phyloP scores from a whole-genome alignment of 805 yeast genomes.

The Pichia paraexigua region DNA sequence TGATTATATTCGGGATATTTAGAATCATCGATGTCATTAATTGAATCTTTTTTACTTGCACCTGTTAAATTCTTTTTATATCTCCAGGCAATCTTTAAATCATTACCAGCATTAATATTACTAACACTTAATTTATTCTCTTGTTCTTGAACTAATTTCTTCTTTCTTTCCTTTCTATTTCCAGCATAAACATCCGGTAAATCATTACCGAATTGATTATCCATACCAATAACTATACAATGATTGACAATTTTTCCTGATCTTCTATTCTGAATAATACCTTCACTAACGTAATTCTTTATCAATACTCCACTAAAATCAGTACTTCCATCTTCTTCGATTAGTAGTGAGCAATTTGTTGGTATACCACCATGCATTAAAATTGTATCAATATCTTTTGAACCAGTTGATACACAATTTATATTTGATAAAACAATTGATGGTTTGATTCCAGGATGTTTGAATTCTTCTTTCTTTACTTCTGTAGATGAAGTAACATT shows the following conservation, averaged over 20 bases:
- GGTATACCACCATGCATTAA: constrained; percentile 84
- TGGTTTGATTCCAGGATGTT: constrained; percentile 62
- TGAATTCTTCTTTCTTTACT: not conserved
- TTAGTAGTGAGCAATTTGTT: constrained; percentile 55
- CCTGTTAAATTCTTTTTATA: constrained; percentile 32
- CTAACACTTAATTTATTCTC: constrained; percentile 62
- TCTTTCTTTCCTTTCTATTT: constrained; percentile 56
- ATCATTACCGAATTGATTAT: constrained; percentile 53
- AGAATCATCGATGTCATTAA: constrained; percentile 22
- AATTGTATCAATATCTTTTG: constrained; percentile 63
- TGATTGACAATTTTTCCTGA: constrained; percentile 33
- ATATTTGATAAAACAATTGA: constrained; percentile 62
- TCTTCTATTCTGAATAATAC: constrained; percentile 55
- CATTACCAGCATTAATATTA: constrained; percentile 43
- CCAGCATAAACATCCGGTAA: constrained; percentile 76
- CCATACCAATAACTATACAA: constrained; percentile 54
- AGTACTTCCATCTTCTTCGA: constrained; percentile 84
- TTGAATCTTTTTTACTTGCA: not conserved
- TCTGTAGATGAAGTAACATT: not conserved
- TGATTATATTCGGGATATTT: constrained; percentile 47
- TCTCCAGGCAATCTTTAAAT: constrained; percentile 90
- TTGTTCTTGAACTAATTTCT: constrained; percentile 45
- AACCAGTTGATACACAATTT: constrained; percentile 75
- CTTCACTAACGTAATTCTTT: constrained; percentile 70
- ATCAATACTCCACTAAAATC: constrained; percentile 71